A percentile compares a stretch with the other conserved stretches of the same genome.
Evolutionary conservation across 2,329 filamentous ascomycete genomes (phyloP).

Genomic region (Beauveria medogensis): DNA sequence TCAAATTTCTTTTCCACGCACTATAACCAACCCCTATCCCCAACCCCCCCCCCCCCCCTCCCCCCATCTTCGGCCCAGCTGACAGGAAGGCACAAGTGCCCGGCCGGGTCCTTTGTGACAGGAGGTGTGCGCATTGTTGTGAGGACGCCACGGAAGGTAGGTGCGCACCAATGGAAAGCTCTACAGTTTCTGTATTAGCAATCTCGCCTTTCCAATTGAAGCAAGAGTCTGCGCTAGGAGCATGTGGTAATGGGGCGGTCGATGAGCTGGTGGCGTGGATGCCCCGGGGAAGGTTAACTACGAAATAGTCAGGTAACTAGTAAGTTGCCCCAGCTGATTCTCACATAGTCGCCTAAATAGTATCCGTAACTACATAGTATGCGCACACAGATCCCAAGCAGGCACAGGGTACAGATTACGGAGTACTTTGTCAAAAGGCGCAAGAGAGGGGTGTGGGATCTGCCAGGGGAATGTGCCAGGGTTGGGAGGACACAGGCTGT

Average conservation of each 20-base stretch:
- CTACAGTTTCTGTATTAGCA: neutral
- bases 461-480: no score
- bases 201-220: slow-evolving; percentile 2
- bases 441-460: no score
- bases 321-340: slow-evolving; percentile 5
- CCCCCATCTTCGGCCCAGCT: neutral
- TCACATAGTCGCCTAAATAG: neutral
- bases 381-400: no score
- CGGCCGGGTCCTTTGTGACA: neutral
- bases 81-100: neutral
- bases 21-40: no score
- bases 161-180: neutral
- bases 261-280: neutral
- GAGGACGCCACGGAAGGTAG: neutral
- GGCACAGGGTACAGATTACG: no score
- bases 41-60: no score
- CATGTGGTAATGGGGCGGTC: neutral
- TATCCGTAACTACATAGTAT: no score
- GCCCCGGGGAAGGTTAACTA: neutral
- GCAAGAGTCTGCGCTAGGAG: neutral
- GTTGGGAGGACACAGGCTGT: no score
- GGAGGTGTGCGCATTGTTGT: neutral
- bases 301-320: no score
- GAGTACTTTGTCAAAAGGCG: no score
- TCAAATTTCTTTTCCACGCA: no score